Conservation (phyloP, 2,329 filamentous ascomycete species). For the Cercospora sesami region DNA sequence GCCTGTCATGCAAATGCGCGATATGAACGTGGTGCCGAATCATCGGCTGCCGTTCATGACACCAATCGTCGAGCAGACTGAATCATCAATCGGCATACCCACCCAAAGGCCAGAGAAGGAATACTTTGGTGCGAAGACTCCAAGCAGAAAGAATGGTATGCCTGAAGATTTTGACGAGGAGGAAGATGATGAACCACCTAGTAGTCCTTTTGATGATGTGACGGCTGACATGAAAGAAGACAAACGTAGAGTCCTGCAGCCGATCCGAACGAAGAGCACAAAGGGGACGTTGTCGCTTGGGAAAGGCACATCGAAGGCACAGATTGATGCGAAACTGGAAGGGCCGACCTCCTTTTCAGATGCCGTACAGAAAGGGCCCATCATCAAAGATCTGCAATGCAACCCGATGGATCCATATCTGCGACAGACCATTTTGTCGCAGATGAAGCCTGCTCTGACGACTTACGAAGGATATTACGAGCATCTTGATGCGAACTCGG, state of each 20-base stretch:
- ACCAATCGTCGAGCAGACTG: conserved; percentile 92
- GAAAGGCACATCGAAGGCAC: conserved; percentile 37
- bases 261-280: conserved; percentile 51
- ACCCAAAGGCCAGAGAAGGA: conserved; percentile 58
- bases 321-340: conserved; percentile 34
- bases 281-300: conserved; percentile 46
- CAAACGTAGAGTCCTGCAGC: conserved; percentile 51
- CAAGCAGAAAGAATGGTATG: conserved; percentile 60
- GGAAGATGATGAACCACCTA: conserved; percentile 53
- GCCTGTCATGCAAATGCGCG: conserved; percentile 72
- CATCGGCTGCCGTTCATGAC: conserved; percentile 98
- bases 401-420: conserved; percentile 83
- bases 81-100: conserved; percentile 74
- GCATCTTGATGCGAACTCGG: conserved; percentile 63
- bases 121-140: conserved; percentile 70
- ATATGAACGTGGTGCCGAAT: conserved; percentile 76
- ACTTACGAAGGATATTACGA: conserved; percentile 80
- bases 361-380: conserved; percentile 61
- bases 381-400: conserved; percentile 80
- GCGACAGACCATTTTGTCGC: conserved; percentile 71
- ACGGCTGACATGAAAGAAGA: conserved; percentile 51
- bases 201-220: conserved; percentile 72
- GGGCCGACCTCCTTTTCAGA: conserved; percentile 31
- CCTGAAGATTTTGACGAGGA: conserved; percentile 43
- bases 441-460: conserved; percentile 69